Base-by-base conservation (phyloP, 768 basidiomycete species). In the Tricholoma bakamatsutake region DNA sequence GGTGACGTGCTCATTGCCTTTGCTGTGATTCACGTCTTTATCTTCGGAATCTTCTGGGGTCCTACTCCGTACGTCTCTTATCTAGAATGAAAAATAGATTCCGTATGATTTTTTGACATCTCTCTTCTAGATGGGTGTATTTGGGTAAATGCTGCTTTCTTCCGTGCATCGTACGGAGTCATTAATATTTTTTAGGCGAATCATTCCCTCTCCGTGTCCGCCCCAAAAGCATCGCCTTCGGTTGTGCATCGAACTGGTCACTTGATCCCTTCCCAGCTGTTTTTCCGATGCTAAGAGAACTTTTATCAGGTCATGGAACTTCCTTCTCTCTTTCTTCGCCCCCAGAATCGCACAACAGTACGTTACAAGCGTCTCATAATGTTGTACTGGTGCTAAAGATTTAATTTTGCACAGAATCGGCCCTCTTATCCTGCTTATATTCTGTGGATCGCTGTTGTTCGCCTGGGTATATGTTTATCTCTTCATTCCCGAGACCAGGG, bases 151-250 rank as follows among this genome's bases (percentile, higher is more conserved):
- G 17, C 15, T 13, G 24, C 51, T 0, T 9, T 24, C 50, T 4
- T 17, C n/a, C 6, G n/a, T 31, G 1, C 2, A 15, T 39, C 12
- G 6, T 47, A 24, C 21, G 21, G 21, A 17, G 55, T 46, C 4
- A 15, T n/a, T 33, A 45, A 24, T 10, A 10, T 8, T 33, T 37
- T 33, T 11, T 47, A 64, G 69, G 87, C 51, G 88, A 90, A 73
- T 85, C 82, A n/a, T 91, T 90, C 80, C 90, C 88, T 12, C 80
- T 91, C 21, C 83, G 88, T 49, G 85, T 92, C 46, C 80, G 88
- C 55, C 80, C 90, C 5, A 90, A 90, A 68, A 75, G 80, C 60
- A 90, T 91, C 63, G 88, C 88, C 0, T 74, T 90, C 15, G 87
- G 87, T 8, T 85, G 84, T 46, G 74, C 74, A 11, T 74, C 72